Base-by-base conservation (phyloP, 352 stramenopile species). In the Phytophthora macrochlamydospora region DNA sequence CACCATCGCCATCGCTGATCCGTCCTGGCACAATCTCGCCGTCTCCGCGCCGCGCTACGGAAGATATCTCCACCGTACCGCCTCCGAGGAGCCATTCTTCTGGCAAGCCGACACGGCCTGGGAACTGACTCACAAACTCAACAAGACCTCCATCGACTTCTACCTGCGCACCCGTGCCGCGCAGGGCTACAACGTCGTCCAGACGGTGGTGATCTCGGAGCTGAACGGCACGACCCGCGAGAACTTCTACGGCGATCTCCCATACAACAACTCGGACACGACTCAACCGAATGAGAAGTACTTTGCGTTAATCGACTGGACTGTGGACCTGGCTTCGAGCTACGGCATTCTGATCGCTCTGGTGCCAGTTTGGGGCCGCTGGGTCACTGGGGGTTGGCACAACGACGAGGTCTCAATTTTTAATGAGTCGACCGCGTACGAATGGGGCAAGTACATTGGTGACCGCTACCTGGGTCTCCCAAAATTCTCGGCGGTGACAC, bases 121-220 rank as follows among this genome's bases (percentile, higher is more conserved):
- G 65, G 65, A 73, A 44, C 37, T 73, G 2, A 48, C 59, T 18
- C 65, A 73, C 65, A 46, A 50, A 2, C 59, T 73, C 4, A 73
- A 73, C 65, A 73, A 73, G 35, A 73, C 65, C n/a, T 73, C 65
- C 31, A 73, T 73, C 59, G 65, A 69, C 43, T 69, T 68, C 7
- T 62, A 73, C 37, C 65, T 73, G 7, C 45, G 59, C 32, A 73
- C 42, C 3, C 65, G 65, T 2, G 65, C 65, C 18, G 59, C 62
- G 12, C 65, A 72, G 24, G 64, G 64, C 30, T 71, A 59, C 64
- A 71, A 71, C 40, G 51, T 71, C 32, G 64, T 67, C 18, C 57
- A 56, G 40, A 67, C 51, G 0, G 64, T 71, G 1, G 56, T 67
- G 29, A 28, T 72, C 48, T 61, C 48, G 9, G 58, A 53, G 28